These are phyloP conservation scores for Solanum chilense DNA, from an alignment of 257 asterid species.

Conservation along the genomic window DNA sequence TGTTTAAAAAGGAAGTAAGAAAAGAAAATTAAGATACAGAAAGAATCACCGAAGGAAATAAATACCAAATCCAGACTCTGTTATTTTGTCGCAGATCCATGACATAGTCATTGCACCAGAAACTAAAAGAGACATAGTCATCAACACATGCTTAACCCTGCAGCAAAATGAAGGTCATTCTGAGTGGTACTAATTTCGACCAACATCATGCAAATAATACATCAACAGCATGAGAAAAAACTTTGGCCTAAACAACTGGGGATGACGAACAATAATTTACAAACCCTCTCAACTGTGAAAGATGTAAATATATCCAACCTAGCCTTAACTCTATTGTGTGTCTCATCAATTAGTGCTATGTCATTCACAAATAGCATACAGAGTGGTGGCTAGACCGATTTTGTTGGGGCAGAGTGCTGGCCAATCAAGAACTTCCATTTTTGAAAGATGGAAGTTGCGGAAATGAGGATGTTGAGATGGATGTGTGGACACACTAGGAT, in stretches of 20 bases:
- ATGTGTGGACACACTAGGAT: background rate
- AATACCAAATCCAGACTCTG: conserved; percentile 95
- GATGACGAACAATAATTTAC: background rate
- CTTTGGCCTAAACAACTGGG: background rate
- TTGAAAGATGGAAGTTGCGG: background rate
- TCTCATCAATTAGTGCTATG: background rate
- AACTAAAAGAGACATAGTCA: conserved; percentile 67
- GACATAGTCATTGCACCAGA: conserved; percentile 95
- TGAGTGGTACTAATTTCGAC: background rate
- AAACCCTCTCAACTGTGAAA: background rate
- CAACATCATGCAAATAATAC: background rate
- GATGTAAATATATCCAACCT: background rate
- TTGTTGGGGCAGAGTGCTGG: background rate
- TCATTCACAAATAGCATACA: background rate
- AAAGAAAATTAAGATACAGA: background rate
- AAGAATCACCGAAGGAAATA: background rate
- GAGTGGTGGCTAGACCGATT: background rate
- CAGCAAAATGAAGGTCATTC: background rate
- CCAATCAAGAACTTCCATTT: background rate
- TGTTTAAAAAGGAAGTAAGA: background rate
- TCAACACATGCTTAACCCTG: conserved; percentile 84
- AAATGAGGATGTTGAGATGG: background rate
- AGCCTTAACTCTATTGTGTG: background rate
- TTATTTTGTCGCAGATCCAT: conserved; percentile 86
- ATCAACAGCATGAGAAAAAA: background rate